A percentile compares a stretch with the other conserved stretches of the same genome.
phyloP scores from a whole-genome alignment of 2,329 filamentous ascomycete genomes.

The Calonectria pseudoreteaudii region DNA sequence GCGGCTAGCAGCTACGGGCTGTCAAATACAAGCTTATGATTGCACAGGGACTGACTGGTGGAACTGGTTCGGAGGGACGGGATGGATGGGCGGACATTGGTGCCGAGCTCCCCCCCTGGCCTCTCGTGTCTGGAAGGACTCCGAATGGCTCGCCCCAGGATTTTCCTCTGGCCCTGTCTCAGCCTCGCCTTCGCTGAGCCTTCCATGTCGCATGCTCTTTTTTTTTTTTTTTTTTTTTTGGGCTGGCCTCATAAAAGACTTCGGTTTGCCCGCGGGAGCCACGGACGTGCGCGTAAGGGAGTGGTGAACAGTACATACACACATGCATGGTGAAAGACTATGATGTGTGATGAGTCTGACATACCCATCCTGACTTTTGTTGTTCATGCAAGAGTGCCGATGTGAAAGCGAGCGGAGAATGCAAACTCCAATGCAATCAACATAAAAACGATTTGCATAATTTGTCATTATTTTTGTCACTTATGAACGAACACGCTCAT shows the following conservation, averaged over 20 bases:
- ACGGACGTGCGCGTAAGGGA: no score
- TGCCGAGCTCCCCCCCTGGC: neutral
- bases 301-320: no score
- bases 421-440: neutral
- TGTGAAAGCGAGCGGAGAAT: neutral
- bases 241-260: neutral
- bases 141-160: slow-evolving; percentile 4
- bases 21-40: slow-evolving; percentile 9
- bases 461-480: neutral
- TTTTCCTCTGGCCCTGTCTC: neutral
- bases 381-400: neutral
- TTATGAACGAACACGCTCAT: neutral
- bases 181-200: neutral
- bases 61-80: neutral
- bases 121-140: slow-evolving; percentile 9
- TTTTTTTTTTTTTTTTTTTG: no score
- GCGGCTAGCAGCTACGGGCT: neutral
- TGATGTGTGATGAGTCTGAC: neutral
- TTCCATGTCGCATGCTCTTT: neutral
- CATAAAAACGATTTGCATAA: neutral
- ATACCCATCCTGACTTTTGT: neutral
- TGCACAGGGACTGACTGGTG: neutral
- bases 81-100: neutral
- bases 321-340: neutral
- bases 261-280: neutral